These are phyloP conservation scores for carrot (Daucus carota) DNA, from an alignment of 129 eudicot species.

Conservation along the genomic window DH1_v3.0 NC_030387.2:6510001-6510500, in stretches of 20 bases:
- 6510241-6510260: slow-evolving; percentile 64
- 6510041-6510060: slow-evolving; percentile 44
- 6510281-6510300: slow-evolving; percentile 87
- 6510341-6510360: background rate
- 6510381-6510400: background rate
- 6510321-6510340: background rate
- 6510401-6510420: background rate
- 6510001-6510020: background rate
- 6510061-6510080: slow-evolving; percentile 81
- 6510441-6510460: background rate
- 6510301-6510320: slow-evolving; percentile 87
- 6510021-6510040: slow-evolving; percentile 4
- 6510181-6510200: slow-evolving; percentile 44
- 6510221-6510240: slow-evolving; percentile 54
- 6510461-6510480: background rate
- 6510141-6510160: slow-evolving; percentile 54
- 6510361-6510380: background rate
- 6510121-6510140: slow-evolving; percentile 72
- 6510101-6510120: slow-evolving; percentile 91
- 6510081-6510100: slow-evolving; percentile 63
- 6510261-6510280: slow-evolving; percentile 83
- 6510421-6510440: background rate
- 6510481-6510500: background rate
- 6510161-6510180: slow-evolving; percentile 51
- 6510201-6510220: slow-evolving; percentile 49